Evolutionary conservation across 2,329 filamentous ascomycete genomes (phyloP), one percentile per base, ranked within the genome.

Genomic region (Simplicillium sp.): DNA sequence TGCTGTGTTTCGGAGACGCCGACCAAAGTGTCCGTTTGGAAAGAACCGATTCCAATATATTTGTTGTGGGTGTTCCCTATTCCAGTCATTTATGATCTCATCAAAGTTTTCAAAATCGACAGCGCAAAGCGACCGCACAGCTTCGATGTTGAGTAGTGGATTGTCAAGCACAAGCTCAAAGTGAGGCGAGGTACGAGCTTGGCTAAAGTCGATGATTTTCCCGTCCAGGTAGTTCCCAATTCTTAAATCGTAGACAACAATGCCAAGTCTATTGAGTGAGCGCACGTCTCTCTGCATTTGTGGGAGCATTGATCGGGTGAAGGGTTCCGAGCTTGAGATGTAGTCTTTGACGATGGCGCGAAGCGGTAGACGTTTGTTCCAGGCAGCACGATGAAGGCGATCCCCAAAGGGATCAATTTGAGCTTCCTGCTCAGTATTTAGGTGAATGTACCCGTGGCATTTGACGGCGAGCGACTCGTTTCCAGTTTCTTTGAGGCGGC

Each of bases 401-500:
- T 13, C 15, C 7, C 12, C 12, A 11, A n/a, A 33, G 12, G 31
- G 31, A 33, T 33, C 31, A 11, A 33, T 5, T 11, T 33, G 4
- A 13, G 5, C 12, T 13, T 33, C 31, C 12, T 33, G 31, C 31
- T 13, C 31, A 7, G 12, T 7, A 5, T 5, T 13, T 33, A 33
- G 5, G 12, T n/a, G 7, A 15, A 41, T n/a, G 33, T 40, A 43
- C 11, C 41, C 41, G 17, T 36, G 29, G 37, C 29, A 40, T 15
- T 20, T n/a, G 37, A 36, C 31, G 14, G 41, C 41, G 12, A 43
- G 37, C 11, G 36, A n/a, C 41, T 43, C 41, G 20, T 34, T 11
- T 11, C 31, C 37, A 4, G 20, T 25, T 28, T 39, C 41, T 37
- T 43, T 39, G 37, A 43, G 41, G 11, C 41, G 41, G 29, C 41